Evolutionary conservation across 176 grass and related monocot species (phyloP), one percentile per base, ranked within the genome.

Genomic region (Zoysia pacifica): DNA sequence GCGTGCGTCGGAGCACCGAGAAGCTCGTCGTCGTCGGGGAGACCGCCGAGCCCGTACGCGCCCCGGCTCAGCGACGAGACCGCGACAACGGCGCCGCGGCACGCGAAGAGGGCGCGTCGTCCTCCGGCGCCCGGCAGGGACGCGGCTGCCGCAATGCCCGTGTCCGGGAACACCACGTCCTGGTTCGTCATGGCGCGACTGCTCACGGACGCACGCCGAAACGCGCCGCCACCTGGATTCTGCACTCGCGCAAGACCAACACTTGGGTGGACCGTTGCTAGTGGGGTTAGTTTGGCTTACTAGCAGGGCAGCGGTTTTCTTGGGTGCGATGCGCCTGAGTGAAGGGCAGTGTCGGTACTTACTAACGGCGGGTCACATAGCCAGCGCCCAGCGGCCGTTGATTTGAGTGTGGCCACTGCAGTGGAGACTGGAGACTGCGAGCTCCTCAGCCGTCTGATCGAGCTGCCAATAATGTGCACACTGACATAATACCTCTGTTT

Each of bases 141-240:
- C 16, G 86, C 81, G 0, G 83, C 78, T 43, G 89, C 78, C 28
- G 78, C 85, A 72, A 94, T 86, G 54, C 85, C 86, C 83, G 87
- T 87, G 77, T 97, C 94, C 79, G 82, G 83, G 55, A 97, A 49
- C 66, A 91, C 89, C 40, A 95, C 90, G 67, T 95, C 83, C 74
- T 95, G 93, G 68, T 95, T 95, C 46, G 93, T 65, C 93, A 95
- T 94, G 79, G 69, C 69, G 15, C 43, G 12, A 18, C 5, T 62
- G 48, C 10, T 4, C 7, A 2, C 69, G 44, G 54, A 41, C 12
- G 1, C 28, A 4, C 11, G 51, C 68, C 39, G 50, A 42, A 69
- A 50, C 69, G 56, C 55, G 54, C 64, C 55, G 11, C 18, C 48
- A 54, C n/a, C 48, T 12, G 48, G 39, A 15, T 38, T 11, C 14